Conservation (phyloP, 345 rosid genomes). For the Orychophragmus violaceus region DNA sequence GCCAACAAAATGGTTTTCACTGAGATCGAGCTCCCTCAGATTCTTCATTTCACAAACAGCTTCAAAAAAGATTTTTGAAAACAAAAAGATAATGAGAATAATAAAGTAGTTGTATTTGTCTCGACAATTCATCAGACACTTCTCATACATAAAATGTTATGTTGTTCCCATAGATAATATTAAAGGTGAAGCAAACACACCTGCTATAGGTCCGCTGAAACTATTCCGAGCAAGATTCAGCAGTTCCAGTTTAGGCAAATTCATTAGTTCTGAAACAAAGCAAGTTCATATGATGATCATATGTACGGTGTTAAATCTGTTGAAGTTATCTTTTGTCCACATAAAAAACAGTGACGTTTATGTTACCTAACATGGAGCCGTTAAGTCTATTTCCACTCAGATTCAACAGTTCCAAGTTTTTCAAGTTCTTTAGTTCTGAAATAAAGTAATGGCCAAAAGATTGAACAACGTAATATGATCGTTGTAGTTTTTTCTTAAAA, state of each 20-base stretch:
- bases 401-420: slow-evolving; percentile 1
- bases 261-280: background rate
- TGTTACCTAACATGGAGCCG: background rate
- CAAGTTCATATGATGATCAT: no score
- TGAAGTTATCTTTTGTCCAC: no score
- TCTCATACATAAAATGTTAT: no score
- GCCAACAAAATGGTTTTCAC: background rate
- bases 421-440: background rate
- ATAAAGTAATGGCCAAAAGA: background rate
- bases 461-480: no score
- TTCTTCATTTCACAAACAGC: background rate
- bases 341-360: no score
- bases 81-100: background rate
- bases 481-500: no score
- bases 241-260: background rate
- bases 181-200: background rate
- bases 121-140: no score
- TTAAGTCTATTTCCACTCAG: background rate
- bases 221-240: background rate
- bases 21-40: background rate
- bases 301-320: no score
- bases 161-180: background rate
- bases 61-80: background rate
- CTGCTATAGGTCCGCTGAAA: background rate
- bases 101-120: background rate